phyloP scores from a whole-genome alignment of 176 grass and related monocot species.

The Avena atlantica region DNA sequence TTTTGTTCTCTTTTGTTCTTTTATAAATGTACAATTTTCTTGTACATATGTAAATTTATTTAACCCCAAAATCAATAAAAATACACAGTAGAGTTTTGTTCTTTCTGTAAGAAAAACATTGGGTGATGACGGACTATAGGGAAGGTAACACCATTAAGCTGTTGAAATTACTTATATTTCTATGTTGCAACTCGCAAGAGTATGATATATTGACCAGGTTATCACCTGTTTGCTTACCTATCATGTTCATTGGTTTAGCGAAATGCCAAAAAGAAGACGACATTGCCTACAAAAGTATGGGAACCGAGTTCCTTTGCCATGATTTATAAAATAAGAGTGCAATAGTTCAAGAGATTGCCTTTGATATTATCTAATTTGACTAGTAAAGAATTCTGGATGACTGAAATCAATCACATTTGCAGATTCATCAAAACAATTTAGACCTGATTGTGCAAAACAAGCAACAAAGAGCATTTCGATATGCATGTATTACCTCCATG shows the following conservation, averaged over 20 bases:
- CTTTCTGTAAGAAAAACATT: background rate
- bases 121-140: conserved; percentile 10
- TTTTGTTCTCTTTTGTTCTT: no score
- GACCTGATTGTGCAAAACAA: conserved; percentile 17
- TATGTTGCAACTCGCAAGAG: conserved; percentile 17
- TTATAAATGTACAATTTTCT: no score
- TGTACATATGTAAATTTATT: no score
- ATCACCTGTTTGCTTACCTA: background rate
- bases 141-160: background rate
- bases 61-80: no score
- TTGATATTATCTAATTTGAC: background rate
- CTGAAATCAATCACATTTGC: conserved; percentile 6
- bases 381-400: background rate
- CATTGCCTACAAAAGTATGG: background rate
- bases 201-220: background rate
- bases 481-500: background rate
- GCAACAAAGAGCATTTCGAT: background rate
- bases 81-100: no score
- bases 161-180: background rate
- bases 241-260: background rate
- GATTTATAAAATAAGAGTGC: background rate
- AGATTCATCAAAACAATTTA: conserved; percentile 8
- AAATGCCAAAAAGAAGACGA: background rate
- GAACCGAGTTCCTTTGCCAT: background rate
- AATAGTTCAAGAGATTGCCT: background rate